Percentiles rank a stretch among this genome's conserved stretches.
These are phyloP conservation scores for Kalmusia sp. DNA, from an alignment of 2,329 filamentous ascomycete genomes.

Conservation along the genomic window DNA sequence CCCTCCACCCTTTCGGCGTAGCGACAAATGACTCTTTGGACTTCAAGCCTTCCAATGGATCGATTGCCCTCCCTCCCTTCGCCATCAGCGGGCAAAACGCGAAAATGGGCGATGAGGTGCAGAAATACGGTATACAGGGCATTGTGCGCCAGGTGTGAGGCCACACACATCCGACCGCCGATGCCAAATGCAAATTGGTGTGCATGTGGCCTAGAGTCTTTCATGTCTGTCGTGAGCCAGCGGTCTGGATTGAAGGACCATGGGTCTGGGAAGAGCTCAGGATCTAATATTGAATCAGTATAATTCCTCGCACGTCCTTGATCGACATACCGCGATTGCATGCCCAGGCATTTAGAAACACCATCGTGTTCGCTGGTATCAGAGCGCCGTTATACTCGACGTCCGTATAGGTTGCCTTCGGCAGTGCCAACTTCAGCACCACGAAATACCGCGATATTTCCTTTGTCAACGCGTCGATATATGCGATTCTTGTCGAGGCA, in stretches of 20 bases:
- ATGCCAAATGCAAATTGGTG: neutral
- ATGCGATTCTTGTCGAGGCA: slow-evolving; percentile 69
- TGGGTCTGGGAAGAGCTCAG: neutral
- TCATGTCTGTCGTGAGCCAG: neutral
- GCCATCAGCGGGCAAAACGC: neutral
- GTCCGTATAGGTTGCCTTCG: slow-evolving; percentile 66
- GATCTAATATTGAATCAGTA: neutral
- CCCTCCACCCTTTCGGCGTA: neutral
- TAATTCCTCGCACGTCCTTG: neutral
- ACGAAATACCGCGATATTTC: slow-evolving; percentile 69
- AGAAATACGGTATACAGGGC: neutral
- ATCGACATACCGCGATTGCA: slow-evolving; percentile 68
- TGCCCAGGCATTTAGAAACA: slow-evolving; percentile 72
- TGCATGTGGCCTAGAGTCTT: neutral
- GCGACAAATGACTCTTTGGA: neutral
- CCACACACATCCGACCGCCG: neutral
- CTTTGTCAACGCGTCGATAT: slow-evolving; percentile 68
- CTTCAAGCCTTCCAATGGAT: neutral
- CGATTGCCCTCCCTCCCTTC: neutral
- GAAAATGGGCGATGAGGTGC: neutral
- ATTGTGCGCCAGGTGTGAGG: neutral
- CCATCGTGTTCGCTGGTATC: slow-evolving; percentile 68
- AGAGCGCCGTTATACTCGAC: slow-evolving; percentile 63
- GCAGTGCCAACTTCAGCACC: slow-evolving; percentile 68
- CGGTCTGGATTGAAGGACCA: neutral